Conservation (phyloP, 106 monocot species). For the Amphibolis antarctica region DNA sequence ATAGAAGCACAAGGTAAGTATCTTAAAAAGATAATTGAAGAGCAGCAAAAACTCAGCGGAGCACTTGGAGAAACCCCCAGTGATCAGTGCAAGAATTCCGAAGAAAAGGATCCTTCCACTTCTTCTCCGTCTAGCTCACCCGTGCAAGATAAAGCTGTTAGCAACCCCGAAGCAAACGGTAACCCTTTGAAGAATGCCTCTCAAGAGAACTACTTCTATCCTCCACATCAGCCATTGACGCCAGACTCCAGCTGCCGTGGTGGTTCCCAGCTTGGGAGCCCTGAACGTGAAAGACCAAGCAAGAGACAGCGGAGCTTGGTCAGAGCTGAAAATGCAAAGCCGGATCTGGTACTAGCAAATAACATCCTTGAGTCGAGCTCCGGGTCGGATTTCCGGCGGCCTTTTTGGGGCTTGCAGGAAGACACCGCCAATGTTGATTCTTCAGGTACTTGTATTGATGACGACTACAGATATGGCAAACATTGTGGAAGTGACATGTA, state of each 20-base stretch:
- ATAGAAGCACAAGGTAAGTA: slow-evolving; percentile 96
- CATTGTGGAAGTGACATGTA: slow-evolving; percentile 1
- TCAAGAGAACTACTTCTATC: slow-evolving; percentile 27
- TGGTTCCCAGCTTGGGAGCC: slow-evolving; percentile 30
- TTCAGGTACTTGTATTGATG: slow-evolving; percentile 10
- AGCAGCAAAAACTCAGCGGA: slow-evolving; percentile 61
- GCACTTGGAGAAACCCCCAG: slow-evolving; percentile 29
- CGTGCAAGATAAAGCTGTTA: slow-evolving; percentile 16
- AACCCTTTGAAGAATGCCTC: slow-evolving; percentile 17
- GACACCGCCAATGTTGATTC: slow-evolving; percentile 14
- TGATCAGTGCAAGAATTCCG: slow-evolving; percentile 2
- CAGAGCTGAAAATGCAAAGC: slow-evolving; percentile 3
- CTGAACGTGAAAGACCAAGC: slow-evolving; percentile 28
- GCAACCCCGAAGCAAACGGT: slow-evolving; percentile 1
- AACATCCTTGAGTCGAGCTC: slow-evolving; percentile 77
- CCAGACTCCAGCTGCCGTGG: slow-evolving; percentile 41
- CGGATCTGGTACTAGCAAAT: slow-evolving; percentile 30
- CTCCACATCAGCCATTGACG: slow-evolving; percentile 27
- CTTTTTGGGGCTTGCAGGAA: slow-evolving; percentile 14
- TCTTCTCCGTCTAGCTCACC: slow-evolving; percentile 34
- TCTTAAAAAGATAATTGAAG: slow-evolving; percentile 89
- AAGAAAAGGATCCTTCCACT: slow-evolving; percentile 6
- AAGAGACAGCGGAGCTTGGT: slow-evolving; percentile 22
- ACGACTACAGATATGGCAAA: neutral
- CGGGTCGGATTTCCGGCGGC: slow-evolving; percentile 38